These are phyloP conservation scores for Achaetomiella virescens DNA, from an alignment of 495 filamentous ascomycete genomes.

Conservation along the genomic window DNA sequence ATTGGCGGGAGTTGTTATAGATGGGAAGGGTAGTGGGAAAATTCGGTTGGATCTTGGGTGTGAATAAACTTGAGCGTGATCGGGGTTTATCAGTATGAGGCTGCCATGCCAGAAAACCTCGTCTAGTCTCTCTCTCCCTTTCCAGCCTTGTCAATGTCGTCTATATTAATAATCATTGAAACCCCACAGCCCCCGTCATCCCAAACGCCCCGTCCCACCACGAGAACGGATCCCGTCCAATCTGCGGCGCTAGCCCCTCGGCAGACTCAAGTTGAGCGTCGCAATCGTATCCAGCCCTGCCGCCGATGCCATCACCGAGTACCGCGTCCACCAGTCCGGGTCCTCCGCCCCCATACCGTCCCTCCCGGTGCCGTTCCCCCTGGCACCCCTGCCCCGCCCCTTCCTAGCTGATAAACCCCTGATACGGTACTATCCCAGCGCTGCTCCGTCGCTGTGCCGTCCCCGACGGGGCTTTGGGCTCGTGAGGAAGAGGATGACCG, in stretches of 20 bases:
- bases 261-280: neutral
- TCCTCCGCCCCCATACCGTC: neutral
- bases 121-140: too few relatives aligned
- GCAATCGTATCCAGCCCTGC: neutral
- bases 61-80: too few relatives aligned
- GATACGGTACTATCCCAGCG: neutral
- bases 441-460: neutral
- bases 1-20: too few relatives aligned
- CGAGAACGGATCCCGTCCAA: neutral
- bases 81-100: too few relatives aligned
- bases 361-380: neutral
- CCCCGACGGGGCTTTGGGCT: neutral
- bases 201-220: conserved; percentile 2
- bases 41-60: too few relatives aligned
- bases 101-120: too few relatives aligned
- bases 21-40: too few relatives aligned
- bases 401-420: neutral
- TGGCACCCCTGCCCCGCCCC: neutral
- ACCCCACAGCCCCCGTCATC: neutral
- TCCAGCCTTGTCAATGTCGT: too few relatives aligned
- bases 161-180: too few relatives aligned
- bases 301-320: neutral
- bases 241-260: neutral
- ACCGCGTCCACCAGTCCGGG: neutral
- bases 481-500: neutral